Evolutionary conservation across 2,329 filamentous ascomycete genomes (phyloP).

Genomic region (Parasarocladium wereldwijsianum): DNA sequence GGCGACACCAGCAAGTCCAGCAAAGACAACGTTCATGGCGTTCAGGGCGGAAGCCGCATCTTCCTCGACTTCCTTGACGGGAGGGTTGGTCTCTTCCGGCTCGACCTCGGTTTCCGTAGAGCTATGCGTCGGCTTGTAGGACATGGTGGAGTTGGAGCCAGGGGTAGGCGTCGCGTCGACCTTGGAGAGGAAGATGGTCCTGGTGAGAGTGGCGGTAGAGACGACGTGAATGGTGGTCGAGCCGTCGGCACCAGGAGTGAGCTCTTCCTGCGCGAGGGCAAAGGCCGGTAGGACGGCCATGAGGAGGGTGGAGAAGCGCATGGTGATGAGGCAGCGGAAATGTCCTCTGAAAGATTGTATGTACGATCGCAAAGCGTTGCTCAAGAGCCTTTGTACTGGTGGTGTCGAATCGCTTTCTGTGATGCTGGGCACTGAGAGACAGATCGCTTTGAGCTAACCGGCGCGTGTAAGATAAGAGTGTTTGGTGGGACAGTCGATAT

Average conservation of each 20-base stretch:
- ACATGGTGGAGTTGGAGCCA: slow-evolving; percentile 9
- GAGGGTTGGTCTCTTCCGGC: slow-evolving; percentile 14
- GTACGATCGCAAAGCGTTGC: slow-evolving; percentile 3
- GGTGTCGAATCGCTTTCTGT: too few species aligned
- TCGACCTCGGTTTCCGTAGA: slow-evolving; percentile 9
- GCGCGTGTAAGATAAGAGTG: slow-evolving; percentile 1
- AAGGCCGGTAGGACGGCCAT: slow-evolving; percentile 37
- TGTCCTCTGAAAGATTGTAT: too few species aligned
- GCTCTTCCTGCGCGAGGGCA: slow-evolving; percentile 27
- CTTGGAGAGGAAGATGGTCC: slow-evolving; percentile 34
- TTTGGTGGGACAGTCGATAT: slow-evolving; percentile 15
- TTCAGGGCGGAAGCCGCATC: slow-evolving; percentile 29
- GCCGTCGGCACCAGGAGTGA: neutral
- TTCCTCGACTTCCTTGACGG: too few species aligned
- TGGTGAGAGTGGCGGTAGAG: slow-evolving; percentile 33
- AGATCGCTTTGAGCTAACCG: neutral
- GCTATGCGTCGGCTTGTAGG: slow-evolving; percentile 10
- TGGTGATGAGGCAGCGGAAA: too few species aligned
- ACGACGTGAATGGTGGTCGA: slow-evolving; percentile 29
- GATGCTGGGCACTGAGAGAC: slow-evolving; percentile 2
- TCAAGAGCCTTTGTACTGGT: too few species aligned
- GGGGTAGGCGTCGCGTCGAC: slow-evolving; percentile 23
- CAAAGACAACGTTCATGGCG: slow-evolving; percentile 28
- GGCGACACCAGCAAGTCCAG: slow-evolving; percentile 35
- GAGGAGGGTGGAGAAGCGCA: slow-evolving; percentile 27